Base-by-base conservation (phyloP, 176 grass and related monocot genomes). In the Panicum miliaceum region DNA sequence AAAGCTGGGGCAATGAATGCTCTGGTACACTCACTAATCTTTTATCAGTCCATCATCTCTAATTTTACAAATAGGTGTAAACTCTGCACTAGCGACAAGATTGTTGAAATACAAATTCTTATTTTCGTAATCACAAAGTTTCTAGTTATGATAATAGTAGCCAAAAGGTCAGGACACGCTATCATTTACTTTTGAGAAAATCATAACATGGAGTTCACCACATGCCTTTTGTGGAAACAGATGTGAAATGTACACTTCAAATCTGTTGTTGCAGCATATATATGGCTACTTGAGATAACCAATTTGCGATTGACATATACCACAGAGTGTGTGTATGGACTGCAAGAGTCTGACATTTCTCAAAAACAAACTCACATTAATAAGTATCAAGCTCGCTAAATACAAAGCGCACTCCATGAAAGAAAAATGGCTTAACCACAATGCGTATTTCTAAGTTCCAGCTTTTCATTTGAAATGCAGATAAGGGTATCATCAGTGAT, bases 1-100 rank as follows among this genome's bases (percentile, higher is more conserved):
- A 97, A 97, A 78, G 92, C 94, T 76, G 92, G 94, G 68, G 92
- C 90, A 29, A 92, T 97, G 90, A 97, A 97, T 42, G 84, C 92
- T 72, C 67, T 94, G 94, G 94, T 97, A 27, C 4, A 42, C n/a
- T 74, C 8, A 13, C 32, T 63, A 56, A 63, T 25, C 23, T 84
- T 84, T 27, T 12, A 34, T 50, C 46, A 57, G 6, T 61, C 4
- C 10, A 13, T 38, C 25, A 38, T 29, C 46, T 65, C 63, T 22
- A 89, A 61, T 23, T 68, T 64, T 13, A 42, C 1, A 68, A 81
- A 65, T 64, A 53, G 83, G 15, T 54, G 11, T 76, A 25, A 35
- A 46, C 7, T 45, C 41, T 35, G 3, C 37, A 32, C 75, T 48
- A 47, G 22, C 2, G 36, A 38, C 38, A 81, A 47, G 81, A 27